Evolutionary conservation across 257 asterid species (phyloP).

Genomic region (Jacaranda mimosifolia): DNA sequence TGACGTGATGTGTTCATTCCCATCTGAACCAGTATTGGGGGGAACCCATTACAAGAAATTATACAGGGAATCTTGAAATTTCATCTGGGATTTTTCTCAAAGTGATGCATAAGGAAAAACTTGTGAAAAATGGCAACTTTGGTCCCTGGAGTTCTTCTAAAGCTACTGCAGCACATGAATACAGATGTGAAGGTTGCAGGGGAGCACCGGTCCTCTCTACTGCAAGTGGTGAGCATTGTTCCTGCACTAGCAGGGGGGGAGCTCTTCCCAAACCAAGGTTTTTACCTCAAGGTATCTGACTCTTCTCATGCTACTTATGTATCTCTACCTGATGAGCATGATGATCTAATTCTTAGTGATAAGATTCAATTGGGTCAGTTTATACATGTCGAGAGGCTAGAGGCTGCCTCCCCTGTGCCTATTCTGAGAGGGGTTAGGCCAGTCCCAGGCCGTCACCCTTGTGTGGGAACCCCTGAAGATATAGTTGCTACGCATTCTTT

Average conservation of each 20-base stretch:
- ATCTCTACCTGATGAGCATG: conserved; percentile 90
- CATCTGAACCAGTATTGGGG: conserved; percentile 8
- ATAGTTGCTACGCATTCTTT: conserved; percentile 88
- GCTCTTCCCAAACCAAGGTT: conserved; percentile 93
- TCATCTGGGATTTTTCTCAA: conserved; percentile 40
- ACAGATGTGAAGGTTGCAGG: conserved; percentile 96
- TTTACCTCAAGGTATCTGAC: conserved; percentile 97
- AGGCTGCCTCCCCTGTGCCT: conserved; percentile 95
- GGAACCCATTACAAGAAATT: conserved; percentile 21
- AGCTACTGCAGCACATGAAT: conserved; percentile 98
- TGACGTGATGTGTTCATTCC: conserved; percentile 32
- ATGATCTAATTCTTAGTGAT: conserved; percentile 91
- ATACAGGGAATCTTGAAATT: conserved; percentile 31
- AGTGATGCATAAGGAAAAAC: conserved; percentile 51
- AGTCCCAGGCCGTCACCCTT: conserved; percentile 93
- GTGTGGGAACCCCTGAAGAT: conserved; percentile 96
- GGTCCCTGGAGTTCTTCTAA: conserved; percentile 90
- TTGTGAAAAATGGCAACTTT: conserved; percentile 75
- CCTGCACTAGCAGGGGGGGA: conserved; percentile 98
- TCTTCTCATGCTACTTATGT: conserved; percentile 98
- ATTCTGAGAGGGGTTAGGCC: conserved; percentile 86
- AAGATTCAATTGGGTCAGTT: conserved; percentile 97
- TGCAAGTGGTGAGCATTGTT: conserved; percentile 95
- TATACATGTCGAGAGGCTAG: conserved; percentile 90
- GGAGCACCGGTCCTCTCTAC: conserved; percentile 89